Evolutionary conservation across 2,329 filamentous ascomycete genomes (phyloP), one percentile per base, ranked within the genome.

Genomic region (Talaromyces sp.): DNA sequence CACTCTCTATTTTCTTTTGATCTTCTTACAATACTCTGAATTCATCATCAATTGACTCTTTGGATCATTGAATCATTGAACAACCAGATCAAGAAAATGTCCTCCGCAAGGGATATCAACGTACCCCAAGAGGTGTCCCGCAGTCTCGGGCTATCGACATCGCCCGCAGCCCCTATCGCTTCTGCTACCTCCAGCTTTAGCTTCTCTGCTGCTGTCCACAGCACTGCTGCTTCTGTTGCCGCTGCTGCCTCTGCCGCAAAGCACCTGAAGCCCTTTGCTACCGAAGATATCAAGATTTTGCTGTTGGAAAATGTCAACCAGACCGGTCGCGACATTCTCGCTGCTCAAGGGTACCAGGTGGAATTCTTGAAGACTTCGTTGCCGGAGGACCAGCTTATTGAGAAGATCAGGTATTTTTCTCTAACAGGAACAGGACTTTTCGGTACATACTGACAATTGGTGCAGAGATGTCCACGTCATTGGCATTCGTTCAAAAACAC

Each of bases 401-500:
- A 96, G 82, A 99, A 97, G 85, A 99, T 99, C 75, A 87, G 88
- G 91, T 94, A 75, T 56, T 53, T 47, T 65, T 43, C 53, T 7
- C 8, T 17, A 49, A 7, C 15, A 43, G 31, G 34, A 17, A 15
- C n/a, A 38, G 40, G 31, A 61, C 47, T 38, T 51, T 63, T 54
- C 58, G 19, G 22, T 60, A 61, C 61, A 51, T 63, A 67, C 66
- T 66, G 49, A 53, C 49, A 47, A 40, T 66, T 51, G 69, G 71
- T 38, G 27, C 65, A 96, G 92, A 68, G 91, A 97, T 76, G 91
- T 97, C 31, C 95, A 99, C 76, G 95, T 98, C 73, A 95, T 99
- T 76, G 95, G 95, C 70, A 98, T 99, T 73, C 91, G 95, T 70
- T 98, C 94, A 67, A 99, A 99, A 84, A 99, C 95, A 38, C 97